A percentile compares a stretch with the other conserved stretches of the same genome.
Evolutionary conservation across 306 rosid genomes (phyloP).

Genomic region (Canavalia gladiata): DNA sequence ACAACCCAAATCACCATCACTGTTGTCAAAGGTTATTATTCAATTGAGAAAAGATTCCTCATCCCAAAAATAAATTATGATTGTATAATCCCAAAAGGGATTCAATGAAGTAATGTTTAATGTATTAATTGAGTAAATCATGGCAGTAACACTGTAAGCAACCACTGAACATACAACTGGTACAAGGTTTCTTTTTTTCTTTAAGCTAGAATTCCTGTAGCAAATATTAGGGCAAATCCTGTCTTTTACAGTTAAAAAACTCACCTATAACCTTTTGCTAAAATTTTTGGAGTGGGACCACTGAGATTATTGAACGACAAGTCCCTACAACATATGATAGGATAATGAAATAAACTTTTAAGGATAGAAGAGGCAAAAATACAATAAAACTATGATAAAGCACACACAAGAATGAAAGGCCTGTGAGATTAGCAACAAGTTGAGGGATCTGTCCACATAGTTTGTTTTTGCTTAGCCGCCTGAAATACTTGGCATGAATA

Average conservation of each 20-base stretch:
- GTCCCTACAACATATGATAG: constrained; percentile 64
- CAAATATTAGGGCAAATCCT: background rate
- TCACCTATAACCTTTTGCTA: constrained; percentile 93
- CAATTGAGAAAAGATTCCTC: background rate
- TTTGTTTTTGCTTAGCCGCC: constrained; percentile 88
- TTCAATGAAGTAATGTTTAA: background rate
- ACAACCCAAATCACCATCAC: background rate
- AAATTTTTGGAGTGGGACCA: constrained; percentile 87
- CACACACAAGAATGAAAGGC: constrained; percentile 85
- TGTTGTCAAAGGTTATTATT: background rate
- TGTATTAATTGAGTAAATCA: background rate
- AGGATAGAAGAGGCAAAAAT: constrained; percentile 36
- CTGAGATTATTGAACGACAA: constrained; percentile 93
- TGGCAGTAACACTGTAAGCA: background rate
- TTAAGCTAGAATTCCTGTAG: background rate
- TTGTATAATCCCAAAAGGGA: background rate
- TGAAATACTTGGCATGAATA: constrained; percentile 79
- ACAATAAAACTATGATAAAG: constrained; percentile 37
- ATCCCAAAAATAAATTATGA: constrained; percentile 35
- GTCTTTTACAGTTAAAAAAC: constrained; percentile 40
- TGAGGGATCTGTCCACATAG: constrained; percentile 87
- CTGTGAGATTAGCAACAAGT: constrained; percentile 79
- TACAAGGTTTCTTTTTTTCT: background rate
- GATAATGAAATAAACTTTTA: constrained; percentile 29
- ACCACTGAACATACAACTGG: background rate